Conservation (phyloP, 805 yeast genomes). For the Ogataea neopini region DNA sequence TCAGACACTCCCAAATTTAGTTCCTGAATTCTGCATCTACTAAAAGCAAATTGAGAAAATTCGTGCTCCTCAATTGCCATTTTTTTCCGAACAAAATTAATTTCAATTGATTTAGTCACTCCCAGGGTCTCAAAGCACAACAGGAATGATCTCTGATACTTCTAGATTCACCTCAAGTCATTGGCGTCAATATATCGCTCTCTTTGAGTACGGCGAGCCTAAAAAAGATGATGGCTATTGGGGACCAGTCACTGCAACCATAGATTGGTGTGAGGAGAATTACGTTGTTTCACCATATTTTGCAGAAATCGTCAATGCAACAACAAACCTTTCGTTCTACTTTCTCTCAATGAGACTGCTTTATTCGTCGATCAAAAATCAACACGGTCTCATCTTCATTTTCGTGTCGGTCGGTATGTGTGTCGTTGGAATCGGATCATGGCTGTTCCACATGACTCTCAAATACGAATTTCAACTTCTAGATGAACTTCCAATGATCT, state of each 20-base stretch:
- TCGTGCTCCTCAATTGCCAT: background rate
- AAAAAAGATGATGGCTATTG: conserved; percentile 51
- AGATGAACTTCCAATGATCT: conserved; percentile 95
- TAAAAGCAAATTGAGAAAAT: background rate
- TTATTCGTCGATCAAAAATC: conserved; percentile 55
- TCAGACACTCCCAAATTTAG: background rate
- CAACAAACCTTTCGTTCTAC: conserved; percentile 67
- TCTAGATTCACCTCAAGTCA: background rate
- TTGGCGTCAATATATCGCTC: conserved; percentile 7
- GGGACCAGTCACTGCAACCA: conserved; percentile 86
- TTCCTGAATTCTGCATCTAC: background rate
- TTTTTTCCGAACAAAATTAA: background rate
- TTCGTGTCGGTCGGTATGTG: conserved; percentile 74
- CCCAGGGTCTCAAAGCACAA: background rate
- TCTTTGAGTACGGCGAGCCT: conserved; percentile 24
- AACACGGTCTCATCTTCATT: conserved; percentile 67
- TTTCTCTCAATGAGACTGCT: conserved; percentile 38
- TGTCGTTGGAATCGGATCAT: conserved; percentile 86
- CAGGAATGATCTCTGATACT: background rate
- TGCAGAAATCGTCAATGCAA: conserved; percentile 86
- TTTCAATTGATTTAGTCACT: background rate
- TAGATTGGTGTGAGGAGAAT: conserved; percentile 97
- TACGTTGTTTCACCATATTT: conserved; percentile 82
- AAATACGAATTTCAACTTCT: conserved; percentile 80
- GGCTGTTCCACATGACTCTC: conserved; percentile 95